Evolutionary conservation across 2,329 filamentous ascomycete species (phyloP).

Genomic region (Botrytis hyacinthi): DNA sequence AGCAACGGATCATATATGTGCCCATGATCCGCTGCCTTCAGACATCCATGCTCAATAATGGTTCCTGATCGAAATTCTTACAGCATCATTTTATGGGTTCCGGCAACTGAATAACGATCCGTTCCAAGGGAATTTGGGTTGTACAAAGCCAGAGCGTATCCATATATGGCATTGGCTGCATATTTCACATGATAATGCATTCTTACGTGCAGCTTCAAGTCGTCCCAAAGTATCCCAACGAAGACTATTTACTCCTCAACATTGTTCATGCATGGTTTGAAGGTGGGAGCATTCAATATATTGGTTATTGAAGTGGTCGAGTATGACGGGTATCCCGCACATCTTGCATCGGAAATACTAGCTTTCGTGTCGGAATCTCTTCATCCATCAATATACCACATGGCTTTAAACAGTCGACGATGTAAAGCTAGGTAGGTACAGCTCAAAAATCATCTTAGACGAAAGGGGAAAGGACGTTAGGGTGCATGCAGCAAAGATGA

Average conservation of each 20-base stretch:
- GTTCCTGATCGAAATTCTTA: not conserved
- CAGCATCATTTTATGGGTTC: not conserved
- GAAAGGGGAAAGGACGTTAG: not conserved
- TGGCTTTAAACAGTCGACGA: not conserved
- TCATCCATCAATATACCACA: not conserved
- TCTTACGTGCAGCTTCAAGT: not conserved
- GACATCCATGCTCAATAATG: not conserved
- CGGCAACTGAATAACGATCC: not conserved
- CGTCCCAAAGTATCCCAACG: not conserved
- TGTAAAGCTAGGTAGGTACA: not conserved
- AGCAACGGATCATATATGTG: not conserved
- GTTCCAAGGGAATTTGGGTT: not conserved
- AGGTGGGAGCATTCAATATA: not conserved
- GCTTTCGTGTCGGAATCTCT: not conserved
- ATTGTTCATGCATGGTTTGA: not conserved
- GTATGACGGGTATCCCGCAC: not conserved
- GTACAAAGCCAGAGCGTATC: not conserved
- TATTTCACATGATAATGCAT: not conserved
- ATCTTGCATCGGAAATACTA: not conserved
- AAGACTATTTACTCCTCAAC: not conserved
- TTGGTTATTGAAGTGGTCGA: not conserved
- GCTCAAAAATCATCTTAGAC: not conserved
- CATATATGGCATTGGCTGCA: not conserved
- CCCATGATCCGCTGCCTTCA: not conserved
- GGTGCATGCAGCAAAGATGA: constrained; percentile 1